Conservation (phyloP, 2,329 filamentous ascomycete genomes). For the Hymenoscyphus linearis region DNA sequence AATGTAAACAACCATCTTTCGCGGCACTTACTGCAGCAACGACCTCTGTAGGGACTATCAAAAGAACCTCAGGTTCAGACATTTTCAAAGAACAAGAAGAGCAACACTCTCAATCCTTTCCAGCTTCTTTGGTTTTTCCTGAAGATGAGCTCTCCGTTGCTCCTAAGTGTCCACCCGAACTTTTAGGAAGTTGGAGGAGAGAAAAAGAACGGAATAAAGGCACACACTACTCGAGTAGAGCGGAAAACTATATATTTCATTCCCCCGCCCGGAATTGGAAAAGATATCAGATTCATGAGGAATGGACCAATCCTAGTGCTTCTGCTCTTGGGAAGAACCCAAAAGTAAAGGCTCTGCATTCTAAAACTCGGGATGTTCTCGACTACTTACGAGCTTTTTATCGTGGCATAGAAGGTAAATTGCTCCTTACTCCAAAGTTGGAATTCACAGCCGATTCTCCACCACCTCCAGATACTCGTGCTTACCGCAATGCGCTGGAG, state of each 20-base stretch:
- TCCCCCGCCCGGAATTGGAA: slow-evolving; percentile 16
- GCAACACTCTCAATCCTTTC: slow-evolving; percentile 15
- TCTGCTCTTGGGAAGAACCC: background rate
- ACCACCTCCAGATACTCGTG: background rate
- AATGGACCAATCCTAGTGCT: slow-evolving; percentile 9
- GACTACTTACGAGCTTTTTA: slow-evolving; percentile 27
- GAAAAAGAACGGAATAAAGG: slow-evolving; percentile 22
- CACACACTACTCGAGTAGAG: slow-evolving; percentile 10
- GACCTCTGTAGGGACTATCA: slow-evolving; percentile 2
- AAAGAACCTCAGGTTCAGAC: background rate
- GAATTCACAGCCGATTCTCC: slow-evolving; percentile 14
- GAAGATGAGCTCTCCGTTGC: slow-evolving; percentile 23
- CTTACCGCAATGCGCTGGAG: background rate
- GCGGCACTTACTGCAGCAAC: slow-evolving; percentile 10
- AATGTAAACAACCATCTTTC: slow-evolving; percentile 10
- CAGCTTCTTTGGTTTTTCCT: slow-evolving; percentile 23
- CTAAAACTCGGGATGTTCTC: slow-evolving; percentile 15
- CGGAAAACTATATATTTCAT: slow-evolving; percentile 23
- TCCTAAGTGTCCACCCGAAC: slow-evolving; percentile 20
- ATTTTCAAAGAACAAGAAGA: background rate
- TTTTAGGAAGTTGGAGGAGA: slow-evolving; percentile 20
- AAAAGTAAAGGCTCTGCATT: background rate
- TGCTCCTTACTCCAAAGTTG: slow-evolving; percentile 12
- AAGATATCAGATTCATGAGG: slow-evolving; percentile 8
- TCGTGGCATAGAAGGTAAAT: slow-evolving; percentile 23